Evolutionary conservation across 805 yeast genomes (phyloP), one percentile per base, ranked within the genome.

Genomic region (Jamesozyma piceae): DNA sequence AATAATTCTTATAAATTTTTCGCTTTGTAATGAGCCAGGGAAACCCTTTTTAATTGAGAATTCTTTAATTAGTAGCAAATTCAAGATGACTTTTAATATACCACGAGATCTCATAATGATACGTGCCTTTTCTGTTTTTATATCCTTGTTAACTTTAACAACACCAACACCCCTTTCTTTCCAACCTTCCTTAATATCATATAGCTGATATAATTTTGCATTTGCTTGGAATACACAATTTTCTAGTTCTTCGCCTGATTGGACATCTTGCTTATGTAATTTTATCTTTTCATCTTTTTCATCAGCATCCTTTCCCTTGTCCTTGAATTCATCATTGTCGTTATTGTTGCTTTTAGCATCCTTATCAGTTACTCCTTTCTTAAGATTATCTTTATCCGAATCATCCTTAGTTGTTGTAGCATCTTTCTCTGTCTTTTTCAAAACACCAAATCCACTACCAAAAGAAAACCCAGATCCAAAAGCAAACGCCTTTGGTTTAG

Each of bases 201-300:
- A 66, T 26, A 89, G 66, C 53, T 84, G 83, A 58, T 89, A 92
- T 22, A 92, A 66, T 56, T 89, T 86, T 3, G 94, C 86, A 38
- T 82, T 78, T 31, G 82, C 73, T 35, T 77, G 75, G 59, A 75
- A 85, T 6, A 80, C 57, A 0, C 83, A 75, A 28, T 68, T 69
- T 58, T 92, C 98, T 43, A 77, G 71, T 61, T 92, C 98, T 62
- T 92, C 98, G 1, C 97, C 98, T 0, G 97, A 87, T 44, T 77
- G 72, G 10, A 80, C 66, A 3, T 73, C 74, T 49, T 75, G 77
- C 52, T 73, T 77, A 38, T 72, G 72, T 36, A 82, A 64, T 44
- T 79, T 83, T 6, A 84, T 51, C n/a, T 55, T 41, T n/a, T 53
- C 54, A 14, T 53, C 50, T 15, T 54, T 35, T 19, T 24, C 28